These are phyloP conservation scores for Stenogyne calaminthoides DNA, from an alignment of 305 asterid genomes.

Conservation along the genomic window DNA sequence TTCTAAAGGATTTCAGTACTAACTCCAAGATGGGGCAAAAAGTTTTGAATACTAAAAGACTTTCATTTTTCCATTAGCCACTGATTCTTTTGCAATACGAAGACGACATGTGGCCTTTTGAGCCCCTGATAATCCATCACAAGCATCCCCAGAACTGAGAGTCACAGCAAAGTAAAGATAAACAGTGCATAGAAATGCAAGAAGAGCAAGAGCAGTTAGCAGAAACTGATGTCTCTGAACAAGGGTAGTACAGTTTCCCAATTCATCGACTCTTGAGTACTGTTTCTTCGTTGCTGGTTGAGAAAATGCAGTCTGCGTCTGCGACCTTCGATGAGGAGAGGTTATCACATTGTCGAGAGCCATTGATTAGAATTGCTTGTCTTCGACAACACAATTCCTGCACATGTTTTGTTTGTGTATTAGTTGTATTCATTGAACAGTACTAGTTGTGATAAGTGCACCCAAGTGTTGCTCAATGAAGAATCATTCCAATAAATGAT, in stretches of 20 bases:
- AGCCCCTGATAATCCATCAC: slow-evolving; percentile 43
- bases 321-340: slow-evolving; percentile 91
- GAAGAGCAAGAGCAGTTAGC: slow-evolving; percentile 77
- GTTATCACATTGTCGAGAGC: slow-evolving; percentile 70
- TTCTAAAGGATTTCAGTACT: slow-evolving; percentile 13
- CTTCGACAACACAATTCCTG: slow-evolving; percentile 37
- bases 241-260: slow-evolving; percentile 66
- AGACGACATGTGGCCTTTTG: slow-evolving; percentile 44
- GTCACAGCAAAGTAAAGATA: slow-evolving; percentile 98
- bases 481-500: not conserved
- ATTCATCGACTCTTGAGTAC: slow-evolving; percentile 54
- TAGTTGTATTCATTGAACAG: too few relatives aligned
- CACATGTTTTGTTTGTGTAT: slow-evolving; percentile 19
- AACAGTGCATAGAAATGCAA: slow-evolving; percentile 81
- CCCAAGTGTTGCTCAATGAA: too few relatives aligned
- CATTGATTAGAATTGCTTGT: slow-evolving; percentile 42
- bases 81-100: slow-evolving; percentile 34
- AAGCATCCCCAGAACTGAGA: slow-evolving; percentile 57
- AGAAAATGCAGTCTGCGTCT: slow-evolving; percentile 70
- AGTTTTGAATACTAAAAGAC: slow-evolving; percentile 34
- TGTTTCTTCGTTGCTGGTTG: slow-evolving; percentile 49
- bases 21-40: slow-evolving; percentile 10
- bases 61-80: slow-evolving; percentile 52
- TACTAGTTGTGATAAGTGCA: too few relatives aligned
- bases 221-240: slow-evolving; percentile 87